Percentiles rank a stretch among this genome's conserved stretches.
Conservation (phyloP, 2,329 filamentous ascomycete genomes). For the Stylonectria norvegica region DNA sequence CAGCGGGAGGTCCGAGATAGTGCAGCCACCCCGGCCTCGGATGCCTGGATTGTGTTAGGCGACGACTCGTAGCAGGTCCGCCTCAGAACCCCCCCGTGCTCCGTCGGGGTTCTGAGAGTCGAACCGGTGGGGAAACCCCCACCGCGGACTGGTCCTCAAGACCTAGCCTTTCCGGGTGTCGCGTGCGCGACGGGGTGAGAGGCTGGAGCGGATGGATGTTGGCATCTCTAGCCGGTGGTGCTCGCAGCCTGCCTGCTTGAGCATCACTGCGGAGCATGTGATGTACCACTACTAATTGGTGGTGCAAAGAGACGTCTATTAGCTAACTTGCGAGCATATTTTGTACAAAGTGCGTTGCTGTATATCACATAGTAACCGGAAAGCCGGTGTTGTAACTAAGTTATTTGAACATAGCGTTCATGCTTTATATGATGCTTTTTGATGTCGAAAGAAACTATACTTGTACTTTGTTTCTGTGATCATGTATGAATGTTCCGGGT, state of each 20-base stretch:
- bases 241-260: slow-evolving; percentile 26
- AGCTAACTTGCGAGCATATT: slow-evolving; percentile 21
- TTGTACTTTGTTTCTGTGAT: slow-evolving; percentile 3
- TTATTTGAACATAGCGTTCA: too few relatives aligned
- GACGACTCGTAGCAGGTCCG: slow-evolving; percentile 48
- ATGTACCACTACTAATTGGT: slow-evolving; percentile 1
- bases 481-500: too few relatives aligned
- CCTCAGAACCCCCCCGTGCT: slow-evolving; percentile 28
- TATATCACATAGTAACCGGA: too few relatives aligned
- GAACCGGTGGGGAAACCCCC: slow-evolving; percentile 28
- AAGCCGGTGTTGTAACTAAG: too few relatives aligned
- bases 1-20: slow-evolving; percentile 31
- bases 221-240: slow-evolving; percentile 14
- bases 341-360: slow-evolving; percentile 14
- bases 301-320: slow-evolving; percentile 9
- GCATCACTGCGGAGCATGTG: slow-evolving; percentile 15
- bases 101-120: slow-evolving; percentile 26
- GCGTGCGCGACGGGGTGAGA: slow-evolving; percentile 11
- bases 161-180: slow-evolving; percentile 18
- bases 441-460: slow-evolving; percentile 8
- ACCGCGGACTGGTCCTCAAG: slow-evolving; percentile 40
- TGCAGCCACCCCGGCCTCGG: slow-evolving; percentile 28
- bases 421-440: too few relatives aligned
- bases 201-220: slow-evolving; percentile 4
- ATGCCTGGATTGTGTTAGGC: slow-evolving; percentile 43